Base-by-base conservation (phyloP, 2,329 filamentous ascomycete species). In the Cladosporium sp. region DNA sequence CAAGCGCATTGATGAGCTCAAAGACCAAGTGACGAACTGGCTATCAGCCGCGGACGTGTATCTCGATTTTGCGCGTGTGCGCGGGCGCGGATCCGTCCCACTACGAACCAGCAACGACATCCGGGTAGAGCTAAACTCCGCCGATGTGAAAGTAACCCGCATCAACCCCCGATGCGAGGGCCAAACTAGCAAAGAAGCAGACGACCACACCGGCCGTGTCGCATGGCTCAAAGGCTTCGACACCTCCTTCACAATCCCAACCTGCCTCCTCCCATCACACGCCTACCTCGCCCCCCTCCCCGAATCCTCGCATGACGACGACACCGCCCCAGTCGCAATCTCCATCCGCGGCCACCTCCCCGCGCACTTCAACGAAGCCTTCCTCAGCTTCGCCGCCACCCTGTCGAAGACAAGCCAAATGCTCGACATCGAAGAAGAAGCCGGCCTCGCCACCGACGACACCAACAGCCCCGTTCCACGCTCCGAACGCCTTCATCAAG, bases 361-460 rank as follows among this genome's bases (percentile, higher is more conserved):
- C 0, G 81, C 82, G 1, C 74, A 77, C 3, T 83, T 86, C 67
- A 79, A 84, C 66, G 83, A 85, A 67, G 79, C 81, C 24, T 75
- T 86, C 4, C 80, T 86, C 61, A 81, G 84, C 69, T 86, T 85
- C 72, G 75, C 82, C n/a, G 83, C 84, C 1, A 83, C 84, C 1
- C 75, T 85, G 0, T 80, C 85, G n/a, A 86, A 86, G 70, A 84
- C 84, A 0, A 85, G 81, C n/a, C 86, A 86, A 68, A 79, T 86
- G 55, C 44, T 59, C 24, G 64, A 65, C 47, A 65, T 65, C 57
- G 55, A 65, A 55, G 61, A 64, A 32, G 61, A 64, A 55, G 51
- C 34, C 18, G 32, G 36, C 26, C 10, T 28, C 4, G 51, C 15
- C 34, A 15, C 15, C 4, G 26, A 30, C 15, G 49, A 57, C 47